Conservation (phyloP, 805 yeast genomes). For the Hyphopichia homilentoma region DNA sequence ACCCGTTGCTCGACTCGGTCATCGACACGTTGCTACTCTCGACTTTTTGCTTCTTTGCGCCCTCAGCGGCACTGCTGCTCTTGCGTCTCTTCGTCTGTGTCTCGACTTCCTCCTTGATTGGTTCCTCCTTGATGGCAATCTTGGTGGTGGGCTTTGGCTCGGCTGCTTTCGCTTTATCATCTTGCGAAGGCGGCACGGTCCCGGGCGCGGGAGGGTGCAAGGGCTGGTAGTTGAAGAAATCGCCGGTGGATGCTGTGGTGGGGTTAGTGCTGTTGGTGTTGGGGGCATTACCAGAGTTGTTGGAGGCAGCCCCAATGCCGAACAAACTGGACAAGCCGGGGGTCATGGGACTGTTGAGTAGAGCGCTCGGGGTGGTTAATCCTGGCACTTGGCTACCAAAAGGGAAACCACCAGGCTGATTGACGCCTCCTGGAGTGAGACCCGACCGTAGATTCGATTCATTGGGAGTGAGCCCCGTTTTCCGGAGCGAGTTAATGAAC, state of each 20-base stretch:
- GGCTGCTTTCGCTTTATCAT: too few relatives aligned
- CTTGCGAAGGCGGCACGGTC: too few relatives aligned
- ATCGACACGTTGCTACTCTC: too few relatives aligned
- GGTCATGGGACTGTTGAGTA: slow-evolving; percentile 43
- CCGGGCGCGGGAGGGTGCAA: too few relatives aligned
- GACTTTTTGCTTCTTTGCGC: neutral
- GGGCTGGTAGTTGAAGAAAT: too few relatives aligned
- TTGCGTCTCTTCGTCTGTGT: neutral
- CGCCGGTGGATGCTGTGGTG: too few relatives aligned
- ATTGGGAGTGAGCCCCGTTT: slow-evolving; percentile 71
- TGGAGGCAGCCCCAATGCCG: slow-evolving; percentile 25
- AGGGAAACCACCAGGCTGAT: slow-evolving; percentile 21
- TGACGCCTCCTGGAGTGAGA: slow-evolving; percentile 54
- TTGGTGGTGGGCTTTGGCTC: too few relatives aligned
- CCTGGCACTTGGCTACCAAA: slow-evolving; percentile 35
- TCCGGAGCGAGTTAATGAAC: slow-evolving; percentile 29
- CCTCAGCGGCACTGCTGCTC: neutral
- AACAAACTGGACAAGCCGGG: slow-evolving; percentile 44
- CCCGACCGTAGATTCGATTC: slow-evolving; percentile 73
- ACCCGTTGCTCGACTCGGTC: neutral
- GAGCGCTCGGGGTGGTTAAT: slow-evolving; percentile 35
- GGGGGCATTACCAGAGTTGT: slow-evolving; percentile 1
- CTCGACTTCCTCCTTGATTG: neutral
- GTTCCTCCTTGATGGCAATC: too few relatives aligned
- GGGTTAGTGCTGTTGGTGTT: neutral